Evolutionary conservation across 2,329 filamentous ascomycete species (phyloP).

Genomic region (Ascochyta rabiei): DNA sequence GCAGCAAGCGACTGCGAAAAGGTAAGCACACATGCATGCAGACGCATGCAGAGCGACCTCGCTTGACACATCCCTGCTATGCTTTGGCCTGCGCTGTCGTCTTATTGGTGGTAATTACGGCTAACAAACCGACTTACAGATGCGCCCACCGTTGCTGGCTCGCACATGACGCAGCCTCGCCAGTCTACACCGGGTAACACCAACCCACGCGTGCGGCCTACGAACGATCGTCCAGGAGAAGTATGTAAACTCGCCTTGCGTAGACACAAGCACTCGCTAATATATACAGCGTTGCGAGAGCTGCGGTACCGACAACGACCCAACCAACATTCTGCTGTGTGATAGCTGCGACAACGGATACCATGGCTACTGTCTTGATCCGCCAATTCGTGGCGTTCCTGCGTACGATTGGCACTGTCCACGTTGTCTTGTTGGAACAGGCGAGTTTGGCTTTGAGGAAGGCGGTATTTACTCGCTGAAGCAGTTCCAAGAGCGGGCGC

Average conservation of each 20-base stretch:
- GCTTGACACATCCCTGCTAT: constrained; percentile 12
- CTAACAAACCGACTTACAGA: constrained; percentile 50
- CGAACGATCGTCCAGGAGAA: constrained; percentile 63
- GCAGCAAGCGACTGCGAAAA: constrained; percentile 93
- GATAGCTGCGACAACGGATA: constrained; percentile 91
- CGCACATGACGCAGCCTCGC: constrained; percentile 93
- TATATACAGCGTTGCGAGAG: constrained; percentile 74
- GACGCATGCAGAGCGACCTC: constrained; percentile 16
- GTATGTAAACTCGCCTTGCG: constrained; percentile 44
- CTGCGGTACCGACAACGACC: constrained; percentile 80
- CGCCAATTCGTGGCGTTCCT: constrained; percentile 76
- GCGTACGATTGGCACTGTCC: constrained; percentile 96
- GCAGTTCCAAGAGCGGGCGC: constrained; percentile 95
- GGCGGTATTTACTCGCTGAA: constrained; percentile 93
- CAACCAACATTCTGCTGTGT: constrained; percentile 74
- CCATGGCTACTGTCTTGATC: constrained; percentile 88
- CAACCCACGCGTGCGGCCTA: constrained; percentile 61
- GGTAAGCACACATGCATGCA: constrained; percentile 57
- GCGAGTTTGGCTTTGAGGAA: constrained; percentile 97
- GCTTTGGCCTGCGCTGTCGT: neutral
- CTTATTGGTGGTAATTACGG: constrained; percentile 29
- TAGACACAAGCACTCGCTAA: constrained; percentile 34
- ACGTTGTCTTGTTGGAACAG: constrained; percentile 91
- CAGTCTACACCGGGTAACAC: constrained; percentile 72
- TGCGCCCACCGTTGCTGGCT: constrained; percentile 85